Base-by-base conservation (phyloP, 805 yeast genomes). In the Candida quercuum region DNA sequence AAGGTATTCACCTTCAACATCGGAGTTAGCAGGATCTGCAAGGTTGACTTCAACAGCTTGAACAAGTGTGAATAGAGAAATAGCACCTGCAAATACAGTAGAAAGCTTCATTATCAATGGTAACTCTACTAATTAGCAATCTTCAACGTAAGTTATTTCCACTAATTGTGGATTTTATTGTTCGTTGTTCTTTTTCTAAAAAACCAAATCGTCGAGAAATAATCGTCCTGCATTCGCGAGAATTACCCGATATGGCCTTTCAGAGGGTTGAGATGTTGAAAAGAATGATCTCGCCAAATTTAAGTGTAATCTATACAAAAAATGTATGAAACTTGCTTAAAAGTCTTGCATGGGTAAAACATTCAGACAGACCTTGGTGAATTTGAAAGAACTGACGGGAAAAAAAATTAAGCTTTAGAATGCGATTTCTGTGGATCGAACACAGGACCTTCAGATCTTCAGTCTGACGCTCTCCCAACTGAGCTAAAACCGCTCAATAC, bases 371-470 rank as follows among this genome's bases (percentile, higher is more conserved):
- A 11, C 6, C 13, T 25, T 21, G 11, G 24, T 24, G 18, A 27
- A 21, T 23, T n/a, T 21, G 16, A 9, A 6, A 27, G 13, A 19
- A 15, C 12, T n/a, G 7, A n/a, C 2, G 11, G 19, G 14, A 24
- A 22, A 37, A 39, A 19, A 25, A 38, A 28, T 43, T 45, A 45
- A 46, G 44, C n/a, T n/a, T n/a, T n/a, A 37, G 42, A 41, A 49
- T 72, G 77, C 77, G 74, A 67, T 60, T 66, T 70, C 74, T 76
- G 84, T 74, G 85, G 83, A 76, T 78, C 78, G 84, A 79, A 79
- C 84, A 74, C 83, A 76, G 80, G 82, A 78, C 86, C 85, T 78
- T 70, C 80, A 76, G 86, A 78, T 78, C 59, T 54, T 54, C 57
- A 55, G 59, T 54, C 57, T 49, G 50, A 49, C 57, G 58, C 57